Percentiles rank a stretch among this genome's conserved stretches.
These are phyloP conservation scores for Ceratocystis albifundus DNA, from an alignment of 2,329 filamentous ascomycete genomes.

Conservation along the genomic window DNA sequence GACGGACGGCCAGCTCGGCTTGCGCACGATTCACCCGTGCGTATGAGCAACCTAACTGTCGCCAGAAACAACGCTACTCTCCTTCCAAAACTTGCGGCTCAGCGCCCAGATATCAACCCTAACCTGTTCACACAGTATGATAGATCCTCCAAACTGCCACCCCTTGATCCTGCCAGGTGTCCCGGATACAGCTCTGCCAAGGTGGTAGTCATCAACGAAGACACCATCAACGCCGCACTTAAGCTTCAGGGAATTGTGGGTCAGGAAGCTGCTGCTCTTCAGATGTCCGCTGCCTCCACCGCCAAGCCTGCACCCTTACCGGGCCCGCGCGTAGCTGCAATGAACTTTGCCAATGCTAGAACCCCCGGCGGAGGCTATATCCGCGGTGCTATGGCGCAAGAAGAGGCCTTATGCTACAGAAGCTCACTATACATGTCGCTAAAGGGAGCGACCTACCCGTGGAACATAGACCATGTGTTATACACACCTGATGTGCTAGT, in stretches of 20 bases:
- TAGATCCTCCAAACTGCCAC: neutral
- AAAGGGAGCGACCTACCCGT: constrained; percentile 41
- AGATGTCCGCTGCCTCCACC: neutral
- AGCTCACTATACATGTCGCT: constrained; percentile 43
- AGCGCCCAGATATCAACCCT: constrained; percentile 5
- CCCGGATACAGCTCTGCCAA: neutral
- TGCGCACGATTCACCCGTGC: neutral
- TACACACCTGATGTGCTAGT: constrained; percentile 51
- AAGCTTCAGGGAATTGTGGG: constrained; percentile 5
- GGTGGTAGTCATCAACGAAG: constrained; percentile 8
- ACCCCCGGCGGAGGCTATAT: constrained; percentile 52
- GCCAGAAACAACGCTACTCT: neutral
- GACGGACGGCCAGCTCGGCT: neutral
- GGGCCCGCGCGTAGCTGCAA: neutral
- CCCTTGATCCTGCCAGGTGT: neutral
- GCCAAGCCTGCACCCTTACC: neutral
- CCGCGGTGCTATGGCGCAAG: constrained; percentile 51
- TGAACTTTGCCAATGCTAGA: constrained; percentile 18
- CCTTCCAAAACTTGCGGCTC: neutral
- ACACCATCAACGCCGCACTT: constrained; percentile 14
- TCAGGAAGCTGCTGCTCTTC: neutral
- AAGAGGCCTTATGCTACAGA: constrained; percentile 57
- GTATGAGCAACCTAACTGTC: neutral
- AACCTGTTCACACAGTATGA: neutral
- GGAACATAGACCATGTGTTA: constrained; percentile 39